Conservation (phyloP, 2,329 filamentous ascomycete genomes). For the Claviceps pusilla region DNA sequence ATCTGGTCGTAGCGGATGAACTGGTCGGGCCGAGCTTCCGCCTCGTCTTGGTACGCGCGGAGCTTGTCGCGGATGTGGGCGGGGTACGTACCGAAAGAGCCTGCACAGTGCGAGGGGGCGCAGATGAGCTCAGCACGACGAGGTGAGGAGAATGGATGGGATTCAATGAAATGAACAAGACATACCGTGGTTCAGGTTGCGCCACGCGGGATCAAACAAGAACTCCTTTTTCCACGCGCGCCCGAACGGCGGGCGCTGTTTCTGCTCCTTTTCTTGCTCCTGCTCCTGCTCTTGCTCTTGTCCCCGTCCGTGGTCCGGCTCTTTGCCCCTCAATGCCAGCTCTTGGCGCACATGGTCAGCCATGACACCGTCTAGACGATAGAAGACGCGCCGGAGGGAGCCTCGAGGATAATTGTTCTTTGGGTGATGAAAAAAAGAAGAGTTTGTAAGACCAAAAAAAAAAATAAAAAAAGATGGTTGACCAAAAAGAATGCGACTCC, state of each 20-base stretch:
- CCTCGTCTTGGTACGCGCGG: constrained; percentile 48
- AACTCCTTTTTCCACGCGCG: constrained; percentile 45
- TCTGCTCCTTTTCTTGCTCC: not conserved
- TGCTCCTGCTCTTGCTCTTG: not conserved
- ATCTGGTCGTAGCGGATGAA: constrained; percentile 61
- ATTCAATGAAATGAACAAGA: too few species aligned
- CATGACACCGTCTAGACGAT: too few species aligned
- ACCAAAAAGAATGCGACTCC: too few species aligned
- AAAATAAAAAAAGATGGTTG: too few species aligned
- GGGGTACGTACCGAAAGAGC: constrained; percentile 71
- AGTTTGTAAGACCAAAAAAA: too few species aligned
- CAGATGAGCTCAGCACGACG: not conserved
- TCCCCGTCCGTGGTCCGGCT: not conserved
- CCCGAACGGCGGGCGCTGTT: constrained; percentile 14
- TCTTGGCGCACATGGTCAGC: too few species aligned
- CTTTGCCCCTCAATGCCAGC: not conserved
- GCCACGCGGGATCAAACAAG: constrained; percentile 50
- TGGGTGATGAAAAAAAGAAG: too few species aligned
- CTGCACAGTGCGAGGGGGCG: constrained; percentile 19
- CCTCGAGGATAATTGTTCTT: too few species aligned
- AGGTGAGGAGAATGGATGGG: not conserved
- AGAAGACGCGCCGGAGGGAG: too few species aligned
- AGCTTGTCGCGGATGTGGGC: constrained; percentile 41
- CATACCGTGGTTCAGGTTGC: constrained; percentile 65
- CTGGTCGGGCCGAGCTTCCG: constrained; percentile 55